These are phyloP conservation scores for Metschnikowia picachoensis DNA, from an alignment of 805 yeast genomes.

Conservation along the genomic window DNA sequence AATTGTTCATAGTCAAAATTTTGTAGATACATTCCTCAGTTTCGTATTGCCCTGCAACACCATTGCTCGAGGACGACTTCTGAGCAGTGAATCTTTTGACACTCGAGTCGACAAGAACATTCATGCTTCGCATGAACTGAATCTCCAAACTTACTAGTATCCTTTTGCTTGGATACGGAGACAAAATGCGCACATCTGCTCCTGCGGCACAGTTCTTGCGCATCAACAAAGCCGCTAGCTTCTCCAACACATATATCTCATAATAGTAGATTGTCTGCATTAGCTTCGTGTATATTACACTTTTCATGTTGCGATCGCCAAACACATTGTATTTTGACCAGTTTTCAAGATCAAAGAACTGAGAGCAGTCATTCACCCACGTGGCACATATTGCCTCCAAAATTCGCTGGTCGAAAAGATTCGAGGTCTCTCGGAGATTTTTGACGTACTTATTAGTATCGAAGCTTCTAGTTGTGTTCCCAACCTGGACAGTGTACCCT, in stretches of 20 bases:
- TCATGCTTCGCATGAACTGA: slow-evolving; percentile 43
- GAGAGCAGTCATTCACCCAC: slow-evolving; percentile 45
- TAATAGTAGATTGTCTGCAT: slow-evolving; percentile 35
- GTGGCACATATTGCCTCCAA: slow-evolving; percentile 41
- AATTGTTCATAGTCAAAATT: slow-evolving; percentile 42
- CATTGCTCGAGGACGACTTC: slow-evolving; percentile 13
- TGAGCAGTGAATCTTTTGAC: slow-evolving; percentile 34
- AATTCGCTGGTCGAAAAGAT: slow-evolving; percentile 34
- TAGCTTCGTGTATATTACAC: slow-evolving; percentile 30
- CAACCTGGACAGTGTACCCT: slow-evolving; percentile 27
- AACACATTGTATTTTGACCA: slow-evolving; percentile 31
- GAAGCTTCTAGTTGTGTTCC: slow-evolving; percentile 28
- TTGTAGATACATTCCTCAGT: slow-evolving; percentile 31
- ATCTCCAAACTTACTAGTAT: slow-evolving; percentile 40
- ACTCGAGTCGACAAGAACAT: slow-evolving; percentile 37
- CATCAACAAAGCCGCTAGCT: slow-evolving; percentile 27
- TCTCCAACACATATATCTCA: slow-evolving; percentile 31
- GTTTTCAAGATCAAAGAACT: slow-evolving; percentile 40
- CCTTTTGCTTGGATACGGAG: slow-evolving; percentile 38
- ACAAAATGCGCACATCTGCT: slow-evolving; percentile 28
- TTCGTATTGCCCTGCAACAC: slow-evolving; percentile 11
- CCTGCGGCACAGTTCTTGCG: slow-evolving; percentile 13
- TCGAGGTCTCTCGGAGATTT: slow-evolving; percentile 29
- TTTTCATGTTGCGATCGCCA: slow-evolving; percentile 14
- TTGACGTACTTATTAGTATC: slow-evolving; percentile 39